phyloP scores from a whole-genome alignment of 768 basidiomycete species.

The Lepiota brunneoincarnata region DNA sequence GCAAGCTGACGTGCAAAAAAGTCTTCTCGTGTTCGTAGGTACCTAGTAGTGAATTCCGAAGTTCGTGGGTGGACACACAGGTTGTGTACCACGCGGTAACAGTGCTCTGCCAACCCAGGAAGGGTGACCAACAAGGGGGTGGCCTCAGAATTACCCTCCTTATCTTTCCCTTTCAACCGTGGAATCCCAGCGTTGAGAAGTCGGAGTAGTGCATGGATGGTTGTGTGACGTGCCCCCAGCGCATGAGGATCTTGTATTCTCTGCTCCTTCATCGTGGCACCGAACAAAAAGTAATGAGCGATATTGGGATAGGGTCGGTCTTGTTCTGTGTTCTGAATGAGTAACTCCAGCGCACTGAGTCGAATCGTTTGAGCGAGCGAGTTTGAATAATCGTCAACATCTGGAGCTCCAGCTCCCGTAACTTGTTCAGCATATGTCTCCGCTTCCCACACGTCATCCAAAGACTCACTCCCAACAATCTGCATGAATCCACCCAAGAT shows the following conservation, averaged over 20 bases:
- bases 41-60: conserved; percentile 77
- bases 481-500: conserved; percentile 78
- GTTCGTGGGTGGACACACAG: conserved; percentile 87
- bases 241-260: conserved; percentile 80
- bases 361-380: conserved; percentile 67
- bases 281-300: conserved; percentile 85
- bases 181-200: conserved; percentile 74
- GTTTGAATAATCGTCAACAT: conserved; percentile 42
- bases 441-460: conserved; percentile 56
- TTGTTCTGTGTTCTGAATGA: conserved; percentile 72
- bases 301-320: conserved; percentile 73
- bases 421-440: conserved; percentile 58
- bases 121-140: conserved; percentile 60
- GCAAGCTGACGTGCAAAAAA: conserved; percentile 88
- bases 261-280: conserved; percentile 53
- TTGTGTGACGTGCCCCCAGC: conserved; percentile 64
- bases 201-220: conserved; percentile 79
- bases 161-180: conserved; percentile 44
- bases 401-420: conserved; percentile 75
- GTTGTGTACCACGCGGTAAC: conserved; percentile 80
- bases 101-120: conserved; percentile 82
- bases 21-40: conserved; percentile 83
- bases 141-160: conserved; percentile 28
- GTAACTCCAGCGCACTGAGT: conserved; percentile 74
- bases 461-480: conserved; percentile 59